Evolutionary conservation across 306 rosid species (phyloP), one percentile per base, ranked within the genome.

Genomic region (Crataegus laevigata): DNA sequence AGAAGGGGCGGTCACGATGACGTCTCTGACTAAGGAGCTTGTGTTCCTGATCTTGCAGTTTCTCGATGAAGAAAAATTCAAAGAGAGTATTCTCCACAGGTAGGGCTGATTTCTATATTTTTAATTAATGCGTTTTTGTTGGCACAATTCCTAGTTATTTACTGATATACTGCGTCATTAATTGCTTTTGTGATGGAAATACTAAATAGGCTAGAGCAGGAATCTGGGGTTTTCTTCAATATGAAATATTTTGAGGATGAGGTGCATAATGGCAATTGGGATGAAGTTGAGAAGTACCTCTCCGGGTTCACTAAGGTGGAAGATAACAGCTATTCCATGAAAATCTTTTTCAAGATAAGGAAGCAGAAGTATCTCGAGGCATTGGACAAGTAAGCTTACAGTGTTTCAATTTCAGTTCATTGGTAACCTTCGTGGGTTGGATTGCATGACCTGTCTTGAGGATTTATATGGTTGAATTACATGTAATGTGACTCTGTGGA

Each of bases 351-450:
- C n/a, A n/a, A n/a, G n/a, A n/a, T n/a, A n/a, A n/a, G n/a, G n/a
- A 94, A 94, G 89, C 98, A 94, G 84, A 94, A 94, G 78, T 94
- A 94, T 82, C 96, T 94, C 5, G 97, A 91, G 82, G 98, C 98
- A 51, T 88, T 94, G 79, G 97, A 94, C 82, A 91, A 91, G 97
- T 94, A 91, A 91, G 97, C 63, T 78, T 77, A 36, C 68, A 60
- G 42, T 63, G 79, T 73, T 77, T 25, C 17, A 22, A 13, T 72
- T 40, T 17, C 30, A 59, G 19, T 59, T 72, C 57, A 18, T 30
- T 30, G 34, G 3, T 30, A 4, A 4, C 34, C 4, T 30, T 4
- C 34, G 0, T 30, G 6, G 34, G 34, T 30, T 30, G 34, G 34
- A 30, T 30, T 30, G 34, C 32, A 30, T 30, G 32, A 5, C 32